Conservation (phyloP, 495 filamentous ascomycete species). For the Hypomontagnella submonticulosa region DNA sequence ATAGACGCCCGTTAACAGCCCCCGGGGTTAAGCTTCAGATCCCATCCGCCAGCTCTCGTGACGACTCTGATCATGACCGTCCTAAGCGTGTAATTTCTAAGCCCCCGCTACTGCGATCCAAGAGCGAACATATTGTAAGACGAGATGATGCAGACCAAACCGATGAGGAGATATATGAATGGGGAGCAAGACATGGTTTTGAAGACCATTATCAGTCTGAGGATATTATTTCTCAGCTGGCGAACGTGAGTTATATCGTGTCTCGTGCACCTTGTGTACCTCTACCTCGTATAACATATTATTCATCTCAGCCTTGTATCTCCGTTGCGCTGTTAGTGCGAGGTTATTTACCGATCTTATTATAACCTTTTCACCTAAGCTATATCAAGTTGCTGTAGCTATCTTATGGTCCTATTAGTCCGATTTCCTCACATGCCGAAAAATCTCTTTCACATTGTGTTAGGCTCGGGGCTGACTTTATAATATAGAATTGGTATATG, state of each 20-base stretch:
- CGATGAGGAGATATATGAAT: conserved; percentile 57
- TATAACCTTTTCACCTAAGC: neutral
- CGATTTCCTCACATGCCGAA: neutral
- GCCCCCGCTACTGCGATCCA: conserved; percentile 72
- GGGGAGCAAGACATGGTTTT: conserved; percentile 72
- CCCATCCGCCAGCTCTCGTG: conserved; percentile 28
- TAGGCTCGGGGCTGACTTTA: conserved; percentile 50
- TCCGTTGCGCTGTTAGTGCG: conserved; percentile 40
- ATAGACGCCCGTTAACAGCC: conserved; percentile 49
- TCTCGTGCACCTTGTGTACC: conserved; percentile 39
- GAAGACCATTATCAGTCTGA: conserved; percentile 76
- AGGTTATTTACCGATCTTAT: neutral
- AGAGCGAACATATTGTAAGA: conserved; percentile 74
- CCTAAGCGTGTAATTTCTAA: conserved; percentile 58
- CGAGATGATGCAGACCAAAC: conserved; percentile 53
- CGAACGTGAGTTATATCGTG: conserved; percentile 57
- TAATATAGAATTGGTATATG: conserved; percentile 89
- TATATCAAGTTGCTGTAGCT: neutral
- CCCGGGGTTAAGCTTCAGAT: conserved; percentile 44
- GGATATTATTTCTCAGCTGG: conserved; percentile 68
- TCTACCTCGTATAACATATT: conserved; percentile 42
- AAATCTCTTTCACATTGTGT: conserved; percentile 1
- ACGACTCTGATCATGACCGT: conserved; percentile 45
- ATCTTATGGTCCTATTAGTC: neutral
- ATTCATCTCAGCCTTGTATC: conserved; percentile 33